Conservation (phyloP, 176 grass and related monocot genomes). For the Oryza meridionalis region DNA sequence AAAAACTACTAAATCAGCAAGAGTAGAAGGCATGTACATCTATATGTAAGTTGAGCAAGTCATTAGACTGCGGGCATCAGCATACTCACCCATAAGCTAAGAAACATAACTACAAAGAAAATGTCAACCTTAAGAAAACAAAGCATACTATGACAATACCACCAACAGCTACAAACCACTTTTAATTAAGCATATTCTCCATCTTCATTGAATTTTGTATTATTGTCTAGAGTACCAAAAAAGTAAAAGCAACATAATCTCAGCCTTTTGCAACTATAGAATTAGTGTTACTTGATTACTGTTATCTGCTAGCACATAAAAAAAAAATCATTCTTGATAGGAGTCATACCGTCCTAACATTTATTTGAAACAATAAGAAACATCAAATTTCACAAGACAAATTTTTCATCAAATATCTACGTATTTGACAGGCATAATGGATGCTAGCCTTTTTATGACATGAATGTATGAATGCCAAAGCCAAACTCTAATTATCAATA, state of each 20-base stretch:
- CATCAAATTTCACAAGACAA: background rate
- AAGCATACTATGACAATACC: background rate
- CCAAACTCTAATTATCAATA: background rate
- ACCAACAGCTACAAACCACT: background rate
- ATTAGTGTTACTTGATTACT: background rate
- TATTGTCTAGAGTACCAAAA: background rate
- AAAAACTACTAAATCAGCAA: background rate
- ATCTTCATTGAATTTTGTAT: background rate
- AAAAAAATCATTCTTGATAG: background rate
- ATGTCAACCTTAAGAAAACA: background rate
- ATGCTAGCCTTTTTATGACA: background rate
- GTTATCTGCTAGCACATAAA: background rate
- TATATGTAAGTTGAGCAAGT: background rate
- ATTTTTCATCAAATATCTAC: background rate
- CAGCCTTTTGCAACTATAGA: background rate
- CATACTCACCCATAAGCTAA: background rate
- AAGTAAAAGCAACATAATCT: background rate
- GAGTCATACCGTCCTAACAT: background rate
- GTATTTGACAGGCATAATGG: background rate
- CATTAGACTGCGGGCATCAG: background rate
- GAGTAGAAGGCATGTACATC: background rate
- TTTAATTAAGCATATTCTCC: background rate
- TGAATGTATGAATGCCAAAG: background rate
- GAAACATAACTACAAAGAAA: background rate
- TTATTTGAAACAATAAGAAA: conserved; percentile 1